Evolutionary conservation across 1,284 basidiomycete species (phyloP).

Genomic region (Cryptococcus wingfieldii): DNA sequence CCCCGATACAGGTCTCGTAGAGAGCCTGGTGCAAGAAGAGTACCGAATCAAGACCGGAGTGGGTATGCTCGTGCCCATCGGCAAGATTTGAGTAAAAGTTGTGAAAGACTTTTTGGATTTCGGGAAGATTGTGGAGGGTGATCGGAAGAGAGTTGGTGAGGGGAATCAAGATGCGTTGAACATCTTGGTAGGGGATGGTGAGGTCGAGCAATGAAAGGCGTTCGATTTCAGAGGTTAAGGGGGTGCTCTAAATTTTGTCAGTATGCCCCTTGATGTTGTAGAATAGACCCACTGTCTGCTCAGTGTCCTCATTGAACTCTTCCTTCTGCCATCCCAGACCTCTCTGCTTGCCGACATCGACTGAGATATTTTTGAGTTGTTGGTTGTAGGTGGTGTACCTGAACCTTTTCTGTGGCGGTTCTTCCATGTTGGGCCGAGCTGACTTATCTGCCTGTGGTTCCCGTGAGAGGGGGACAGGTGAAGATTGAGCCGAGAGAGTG

Average conservation of each 20-base stretch:
- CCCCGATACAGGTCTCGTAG: slow-evolving; percentile 51
- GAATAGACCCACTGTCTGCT: slow-evolving; percentile 28
- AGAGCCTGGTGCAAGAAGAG: slow-evolving; percentile 42
- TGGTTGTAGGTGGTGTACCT: slow-evolving; percentile 47
- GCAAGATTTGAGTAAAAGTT: slow-evolving; percentile 53
- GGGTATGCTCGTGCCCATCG: slow-evolving; percentile 29
- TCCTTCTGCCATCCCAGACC: slow-evolving; percentile 45
- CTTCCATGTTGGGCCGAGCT: slow-evolving; percentile 23
- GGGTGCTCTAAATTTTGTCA: slow-evolving; percentile 31
- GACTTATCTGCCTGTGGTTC: not conserved
- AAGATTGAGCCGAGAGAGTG: too few relatives aligned
- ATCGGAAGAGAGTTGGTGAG: slow-evolving; percentile 73
- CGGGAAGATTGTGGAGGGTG: slow-evolving; percentile 71
- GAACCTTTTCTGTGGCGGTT: slow-evolving; percentile 45
- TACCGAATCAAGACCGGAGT: slow-evolving; percentile 44
- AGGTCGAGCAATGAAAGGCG: slow-evolving; percentile 60
- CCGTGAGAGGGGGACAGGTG: too few relatives aligned
- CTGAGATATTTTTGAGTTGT: slow-evolving; percentile 41
- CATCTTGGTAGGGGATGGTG: slow-evolving; percentile 66
- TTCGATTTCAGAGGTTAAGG: slow-evolving; percentile 44
- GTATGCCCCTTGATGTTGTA: not conserved
- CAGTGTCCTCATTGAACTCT: slow-evolving; percentile 37
- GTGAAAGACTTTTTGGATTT: slow-evolving; percentile 51
- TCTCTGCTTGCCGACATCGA: slow-evolving; percentile 43
- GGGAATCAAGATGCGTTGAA: slow-evolving; percentile 59